These are phyloP conservation scores for Salix exigua DNA, from an alignment of 345 rosid species.

Conservation along the genomic window DNA sequence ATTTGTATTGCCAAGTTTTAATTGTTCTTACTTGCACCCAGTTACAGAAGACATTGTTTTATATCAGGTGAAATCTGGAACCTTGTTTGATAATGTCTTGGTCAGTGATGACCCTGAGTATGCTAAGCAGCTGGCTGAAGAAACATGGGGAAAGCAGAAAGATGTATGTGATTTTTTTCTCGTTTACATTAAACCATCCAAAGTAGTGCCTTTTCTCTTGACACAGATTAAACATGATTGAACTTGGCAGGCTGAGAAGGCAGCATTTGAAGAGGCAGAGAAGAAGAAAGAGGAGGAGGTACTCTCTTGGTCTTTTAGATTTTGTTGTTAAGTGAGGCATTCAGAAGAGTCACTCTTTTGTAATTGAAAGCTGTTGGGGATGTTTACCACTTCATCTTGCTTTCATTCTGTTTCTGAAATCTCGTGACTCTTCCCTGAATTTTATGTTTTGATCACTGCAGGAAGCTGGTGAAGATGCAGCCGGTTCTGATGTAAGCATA, in stretches of 20 bases:
- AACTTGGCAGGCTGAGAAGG: constrained; percentile 81
- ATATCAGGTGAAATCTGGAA: constrained; percentile 87
- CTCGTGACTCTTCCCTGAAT: neutral
- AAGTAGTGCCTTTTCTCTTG: neutral
- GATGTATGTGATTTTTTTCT: constrained; percentile 51
- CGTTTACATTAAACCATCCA: neutral
- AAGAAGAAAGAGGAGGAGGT: constrained; percentile 87
- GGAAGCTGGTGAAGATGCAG: constrained; percentile 64
- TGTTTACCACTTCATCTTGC: neutral
- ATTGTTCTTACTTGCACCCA: neutral
- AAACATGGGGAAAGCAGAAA: constrained; percentile 92
- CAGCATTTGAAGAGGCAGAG: constrained; percentile 89
- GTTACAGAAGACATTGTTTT: neutral
- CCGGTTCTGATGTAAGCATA: constrained; percentile 71
- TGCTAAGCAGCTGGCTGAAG: constrained; percentile 83
- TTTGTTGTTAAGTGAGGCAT: neutral
- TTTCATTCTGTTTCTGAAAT: neutral
- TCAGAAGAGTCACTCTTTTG: neutral
- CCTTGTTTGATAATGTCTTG: constrained; percentile 87
- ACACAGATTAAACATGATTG: constrained; percentile 16
- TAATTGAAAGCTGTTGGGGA: neutral
- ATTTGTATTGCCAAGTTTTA: neutral
- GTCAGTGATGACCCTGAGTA: constrained; percentile 72
- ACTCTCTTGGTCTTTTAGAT: neutral
- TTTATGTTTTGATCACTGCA: constrained; percentile 18